Base-by-base conservation (phyloP, 129 eudicot genomes). In the Pulicaria dysenterica region DNA sequence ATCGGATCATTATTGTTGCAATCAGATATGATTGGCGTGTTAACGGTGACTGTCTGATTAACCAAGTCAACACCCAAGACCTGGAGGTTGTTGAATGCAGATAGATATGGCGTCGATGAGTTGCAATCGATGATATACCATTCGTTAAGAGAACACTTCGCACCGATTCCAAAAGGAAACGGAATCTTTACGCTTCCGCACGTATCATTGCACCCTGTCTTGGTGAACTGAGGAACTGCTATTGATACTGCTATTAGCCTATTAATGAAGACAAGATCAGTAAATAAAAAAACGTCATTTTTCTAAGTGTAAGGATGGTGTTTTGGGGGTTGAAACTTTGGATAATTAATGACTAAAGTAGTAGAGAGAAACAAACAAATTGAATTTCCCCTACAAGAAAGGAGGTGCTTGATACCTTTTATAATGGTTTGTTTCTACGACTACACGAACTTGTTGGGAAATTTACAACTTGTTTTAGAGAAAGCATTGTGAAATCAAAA, bases 91-190 rank as follows among this genome's bases (percentile, higher is more conserved):
- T 69, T 59, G 4, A 60, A 12, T 9, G 55, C 60, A 45, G 38
- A 6, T 48, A 74, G 47, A 51, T 63, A 74, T 16, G 75, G 81
- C 24, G 19, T 59, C 6, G 74, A 56, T 16, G 67, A 37, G 12
- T 49, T 77, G 61, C 81, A 77, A 40, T 70, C 56, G 19, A 77
- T 56, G 2, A 45, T 47, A 46, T 72, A 72, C 77, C 77, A 72
- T 17, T 72, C 39, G 65, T 72, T 58, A 45, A 42, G 8, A 58
- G 7, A 58, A 58, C 67, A 72, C 8, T 58, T 58, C 5, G 77
- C 42, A 39, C 47, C 77, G 65, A 72, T 58, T 48, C 77, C 77
- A 72, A 72, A 72, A 1, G 77, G 67, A 58, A 58, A 72, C 1
- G 77, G 77, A 58, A 72, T 58, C 8, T n/a, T 72, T 19, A 58